Conservation (phyloP, 2,329 filamentous ascomycete species). For the Monosporascus sp. region DNA sequence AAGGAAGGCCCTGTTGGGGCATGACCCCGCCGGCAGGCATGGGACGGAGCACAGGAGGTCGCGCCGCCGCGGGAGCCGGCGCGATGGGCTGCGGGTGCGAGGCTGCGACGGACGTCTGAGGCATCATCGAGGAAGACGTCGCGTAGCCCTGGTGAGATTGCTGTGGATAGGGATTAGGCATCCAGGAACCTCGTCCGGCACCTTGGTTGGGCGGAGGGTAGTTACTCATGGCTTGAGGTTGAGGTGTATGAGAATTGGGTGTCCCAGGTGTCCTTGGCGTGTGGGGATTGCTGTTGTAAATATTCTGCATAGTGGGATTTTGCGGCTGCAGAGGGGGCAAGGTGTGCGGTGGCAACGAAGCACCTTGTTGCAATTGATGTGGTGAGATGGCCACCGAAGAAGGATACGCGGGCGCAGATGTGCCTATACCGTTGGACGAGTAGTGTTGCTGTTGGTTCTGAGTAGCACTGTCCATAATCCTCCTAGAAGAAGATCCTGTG, state of each 20-base stretch:
- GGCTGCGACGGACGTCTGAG: constrained; percentile 60
- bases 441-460: constrained; percentile 38
- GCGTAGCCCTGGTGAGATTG: constrained; percentile 51
- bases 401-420: constrained; percentile 46
- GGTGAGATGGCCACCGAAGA: constrained; percentile 48
- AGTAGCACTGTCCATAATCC: constrained; percentile 48
- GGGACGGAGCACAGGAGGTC: constrained; percentile 60
- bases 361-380: constrained; percentile 44
- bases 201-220: constrained; percentile 48
- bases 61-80: constrained; percentile 58
- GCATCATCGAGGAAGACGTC: constrained; percentile 57
- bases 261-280: constrained; percentile 60
- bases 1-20: constrained; percentile 51
- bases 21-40: constrained; percentile 65
- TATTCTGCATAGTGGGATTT: constrained; percentile 44
- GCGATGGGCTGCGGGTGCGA: constrained; percentile 73
- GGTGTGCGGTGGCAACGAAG: constrained; percentile 47
- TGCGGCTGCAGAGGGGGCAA: constrained; percentile 50
- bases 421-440: constrained; percentile 53
- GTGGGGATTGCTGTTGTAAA: constrained; percentile 57
- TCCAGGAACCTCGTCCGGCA: constrained; percentile 46
- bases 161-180: constrained; percentile 45
- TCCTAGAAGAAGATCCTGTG: constrained; percentile 22
- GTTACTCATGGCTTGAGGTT: constrained; percentile 23
- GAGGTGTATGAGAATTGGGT: constrained; percentile 45